These are phyloP conservation scores for Trifolium subterraneum DNA, from an alignment of 306 rosid species.

Conservation along the genomic window DNA sequence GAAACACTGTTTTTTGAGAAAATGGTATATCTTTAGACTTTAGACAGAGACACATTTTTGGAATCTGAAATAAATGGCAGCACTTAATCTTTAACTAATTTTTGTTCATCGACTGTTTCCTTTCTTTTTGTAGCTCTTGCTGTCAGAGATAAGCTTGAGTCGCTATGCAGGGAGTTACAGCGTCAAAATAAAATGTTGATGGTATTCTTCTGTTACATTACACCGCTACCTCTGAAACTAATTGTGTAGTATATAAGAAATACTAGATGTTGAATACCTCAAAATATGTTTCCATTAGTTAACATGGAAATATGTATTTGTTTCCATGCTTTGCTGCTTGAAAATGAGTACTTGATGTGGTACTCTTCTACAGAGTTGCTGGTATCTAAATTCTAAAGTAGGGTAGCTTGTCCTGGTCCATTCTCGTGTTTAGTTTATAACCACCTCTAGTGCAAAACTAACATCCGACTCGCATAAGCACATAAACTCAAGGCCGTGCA, in stretches of 20 bases:
- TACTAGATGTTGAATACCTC: constrained; percentile 18
- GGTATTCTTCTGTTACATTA: constrained; percentile 57
- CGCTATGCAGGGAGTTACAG: constrained; percentile 93
- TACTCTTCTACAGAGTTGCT: neutral
- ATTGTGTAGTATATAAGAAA: constrained; percentile 19
- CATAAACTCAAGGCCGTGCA: constrained; percentile 9
- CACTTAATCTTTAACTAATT: constrained; percentile 38
- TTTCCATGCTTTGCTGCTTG: neutral
- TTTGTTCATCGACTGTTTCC: constrained; percentile 31
- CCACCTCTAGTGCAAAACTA: constrained; percentile 12
- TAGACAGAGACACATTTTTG: neutral
- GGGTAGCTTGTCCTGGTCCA: neutral
- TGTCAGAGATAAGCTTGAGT: constrained; percentile 93
- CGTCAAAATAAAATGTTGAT: constrained; percentile 93
- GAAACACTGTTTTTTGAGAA: constrained; percentile 14
- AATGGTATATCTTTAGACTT: constrained; percentile 12
- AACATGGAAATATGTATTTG: neutral
- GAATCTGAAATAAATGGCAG: constrained; percentile 25
- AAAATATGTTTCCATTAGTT: neutral
- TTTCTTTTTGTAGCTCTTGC: constrained; percentile 64
- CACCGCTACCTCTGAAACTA: constrained; percentile 41
- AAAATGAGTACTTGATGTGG: neutral
- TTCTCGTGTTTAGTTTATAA: constrained; percentile 14
- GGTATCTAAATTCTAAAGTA: neutral
- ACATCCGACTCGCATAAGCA: constrained; percentile 12